Evolutionary conservation across 345 rosid genomes (phyloP).

Genomic region (Populus pruinosa): DNA sequence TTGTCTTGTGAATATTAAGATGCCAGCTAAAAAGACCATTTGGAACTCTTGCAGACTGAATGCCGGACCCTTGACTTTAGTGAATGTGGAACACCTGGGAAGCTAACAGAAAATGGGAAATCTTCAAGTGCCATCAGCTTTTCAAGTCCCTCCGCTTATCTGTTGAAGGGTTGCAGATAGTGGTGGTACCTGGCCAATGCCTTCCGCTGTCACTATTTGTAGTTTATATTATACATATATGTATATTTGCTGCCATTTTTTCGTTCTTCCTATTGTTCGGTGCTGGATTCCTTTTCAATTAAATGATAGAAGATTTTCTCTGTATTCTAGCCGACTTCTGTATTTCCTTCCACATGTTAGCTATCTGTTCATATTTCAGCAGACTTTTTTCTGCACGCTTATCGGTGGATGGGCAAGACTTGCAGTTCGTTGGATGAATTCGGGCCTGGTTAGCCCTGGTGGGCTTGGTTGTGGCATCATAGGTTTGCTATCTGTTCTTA

Average conservation of each 20-base stretch:
- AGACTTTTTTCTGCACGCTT: too few relatives aligned
- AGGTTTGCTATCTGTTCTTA: too few relatives aligned
- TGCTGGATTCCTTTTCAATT: constrained; percentile 12
- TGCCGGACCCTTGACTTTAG: constrained; percentile 85
- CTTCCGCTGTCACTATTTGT: constrained; percentile 10
- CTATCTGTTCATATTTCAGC: too few relatives aligned
- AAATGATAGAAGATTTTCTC: constrained; percentile 6
- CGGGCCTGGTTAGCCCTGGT: too few relatives aligned
- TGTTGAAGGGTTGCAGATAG: constrained; percentile 85
- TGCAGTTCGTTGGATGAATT: too few relatives aligned
- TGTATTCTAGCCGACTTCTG: not conserved
- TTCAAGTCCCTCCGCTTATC: constrained; percentile 74
- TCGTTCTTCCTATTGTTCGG: constrained; percentile 7
- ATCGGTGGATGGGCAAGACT: too few relatives aligned
- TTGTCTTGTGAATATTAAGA: not conserved
- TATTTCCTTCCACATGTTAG: too few relatives aligned
- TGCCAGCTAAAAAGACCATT: constrained; percentile 3
- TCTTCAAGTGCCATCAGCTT: constrained; percentile 34
- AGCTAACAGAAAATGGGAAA: constrained; percentile 45
- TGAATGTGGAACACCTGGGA: constrained; percentile 84
- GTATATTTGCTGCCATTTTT: not conserved
- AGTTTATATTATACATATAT: constrained; percentile 15
- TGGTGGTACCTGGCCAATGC: constrained; percentile 31
- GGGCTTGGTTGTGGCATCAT: too few relatives aligned
- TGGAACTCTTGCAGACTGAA: constrained; percentile 54